phyloP scores from a whole-genome alignment of 2,329 filamentous ascomycete genomes.

The Sclerotinia borealis region DNA sequence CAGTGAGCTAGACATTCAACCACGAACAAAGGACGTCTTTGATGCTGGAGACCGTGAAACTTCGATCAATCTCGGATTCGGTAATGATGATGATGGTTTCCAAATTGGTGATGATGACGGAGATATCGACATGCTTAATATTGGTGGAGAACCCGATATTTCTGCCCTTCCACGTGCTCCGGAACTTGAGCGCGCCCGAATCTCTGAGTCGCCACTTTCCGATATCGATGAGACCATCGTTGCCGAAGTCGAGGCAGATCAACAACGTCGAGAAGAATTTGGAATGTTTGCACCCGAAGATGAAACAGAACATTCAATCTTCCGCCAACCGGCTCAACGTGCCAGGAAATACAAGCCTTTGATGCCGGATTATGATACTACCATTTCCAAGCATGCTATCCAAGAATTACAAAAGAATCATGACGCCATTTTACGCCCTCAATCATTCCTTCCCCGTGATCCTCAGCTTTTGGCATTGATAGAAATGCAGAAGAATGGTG shows the following conservation, averaged over 20 bases:
- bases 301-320: constrained; percentile 50
- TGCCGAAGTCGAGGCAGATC: constrained; percentile 51
- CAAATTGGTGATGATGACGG: constrained; percentile 57
- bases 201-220: constrained; percentile 64
- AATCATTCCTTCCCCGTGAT: constrained; percentile 79
- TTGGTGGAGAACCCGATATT: constrained; percentile 53
- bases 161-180: constrained; percentile 42
- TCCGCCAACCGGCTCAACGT: constrained; percentile 65
- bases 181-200: constrained; percentile 49
- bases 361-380: constrained; percentile 69
- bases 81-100: constrained; percentile 43
- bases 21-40: constrained; percentile 50
- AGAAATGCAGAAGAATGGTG: constrained; percentile 86
- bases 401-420: constrained; percentile 81
- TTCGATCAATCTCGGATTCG: constrained; percentile 48
- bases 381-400: constrained; percentile 70
- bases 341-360: constrained; percentile 74
- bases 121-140: constrained; percentile 57
- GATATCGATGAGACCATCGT: constrained; percentile 61
- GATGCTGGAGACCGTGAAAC: constrained; percentile 45
- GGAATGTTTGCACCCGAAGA: constrained; percentile 52
- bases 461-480: constrained; percentile 80
- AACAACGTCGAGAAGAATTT: constrained; percentile 42
- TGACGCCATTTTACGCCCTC: constrained; percentile 76
- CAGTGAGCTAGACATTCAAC: constrained; percentile 51